Conservation (phyloP, 176 grass and related monocot genomes). For the Bolboschoenus planiculmis region DNA sequence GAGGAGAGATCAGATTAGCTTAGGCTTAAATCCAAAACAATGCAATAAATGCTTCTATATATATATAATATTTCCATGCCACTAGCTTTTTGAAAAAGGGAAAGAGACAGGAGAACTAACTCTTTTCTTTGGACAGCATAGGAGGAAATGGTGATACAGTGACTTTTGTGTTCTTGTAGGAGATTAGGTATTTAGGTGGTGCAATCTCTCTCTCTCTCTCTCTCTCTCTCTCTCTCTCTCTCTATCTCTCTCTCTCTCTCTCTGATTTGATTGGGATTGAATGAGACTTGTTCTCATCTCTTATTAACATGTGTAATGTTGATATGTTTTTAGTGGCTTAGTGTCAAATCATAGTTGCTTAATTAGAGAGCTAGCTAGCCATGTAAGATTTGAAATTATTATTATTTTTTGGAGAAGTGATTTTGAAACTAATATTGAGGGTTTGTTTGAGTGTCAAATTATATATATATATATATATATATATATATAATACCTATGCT, state of each 20-base stretch:
- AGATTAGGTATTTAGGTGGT: conserved; percentile 3
- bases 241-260: background rate
- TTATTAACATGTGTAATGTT: background rate
- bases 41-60: background rate
- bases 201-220: background rate
- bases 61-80: background rate
- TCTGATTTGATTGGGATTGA: conserved; percentile 16
- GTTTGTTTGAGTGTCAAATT: no score
- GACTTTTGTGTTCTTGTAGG: background rate
- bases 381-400: background rate
- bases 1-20: background rate
- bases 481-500: no score
- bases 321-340: background rate
- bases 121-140: background rate
- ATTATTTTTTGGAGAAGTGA: no score
- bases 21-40: no score
- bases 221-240: conserved; percentile 5
- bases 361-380: no score
- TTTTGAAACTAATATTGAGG: no score
- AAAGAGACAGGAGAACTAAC: conserved; percentile 17
- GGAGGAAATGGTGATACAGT: background rate
- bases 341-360: background rate
- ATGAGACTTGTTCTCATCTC: background rate
- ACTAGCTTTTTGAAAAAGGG: background rate
- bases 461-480: no score